Base-by-base conservation (phyloP, 2,329 filamentous ascomycete genomes). In the Monilinia fructicola region DNA sequence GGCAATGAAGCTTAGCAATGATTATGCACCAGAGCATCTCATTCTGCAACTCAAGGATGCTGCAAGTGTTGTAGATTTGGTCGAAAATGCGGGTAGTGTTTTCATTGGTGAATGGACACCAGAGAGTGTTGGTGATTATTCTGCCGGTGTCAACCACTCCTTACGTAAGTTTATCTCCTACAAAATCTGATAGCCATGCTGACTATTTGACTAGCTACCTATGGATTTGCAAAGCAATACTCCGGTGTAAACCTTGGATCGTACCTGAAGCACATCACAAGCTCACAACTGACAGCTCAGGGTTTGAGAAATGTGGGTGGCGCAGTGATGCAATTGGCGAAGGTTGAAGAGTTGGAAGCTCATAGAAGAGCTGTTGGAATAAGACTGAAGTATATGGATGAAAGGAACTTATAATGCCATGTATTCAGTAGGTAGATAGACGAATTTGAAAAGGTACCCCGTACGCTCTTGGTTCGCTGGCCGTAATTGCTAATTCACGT, bases 141-240 rank as follows among this genome's bases (percentile, higher is more conserved):
- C 93, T 70, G 95, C 95, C 64, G 95, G 95, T 75, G 95, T 99
- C 53, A 99, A 99, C 78, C 95, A 99, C 82, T 96, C 92, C 67
- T 82, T 99, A 71, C 95, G 93, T 96, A 89, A 86, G 92, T 89
- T 67, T 56, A 9, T 44, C 26, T 67, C 62, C 61, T 52, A 40
- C 44, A 38, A n/a, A 40, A 7, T 38, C 28, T 40, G 3, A 50
- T 38, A 42, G n/a, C 42, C 31, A 14, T n/a, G n/a, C 58, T 65
- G 35, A 59, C 52, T 66, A 42, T 52, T 70, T 52, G 65, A 64
- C 35, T 72, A 96, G 93, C 95, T 63, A 99, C 95, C 0, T 99
- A 98, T 76, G 95, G 95, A 52, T 99, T 96, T 75, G 95, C 95
- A 59, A 97, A 96, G 81, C 95, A 99, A 79, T 99, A 99, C 81